Evolutionary conservation across 2,329 filamentous ascomycete genomes (phyloP).

Genomic region (Fusarium beomiforme): DNA sequence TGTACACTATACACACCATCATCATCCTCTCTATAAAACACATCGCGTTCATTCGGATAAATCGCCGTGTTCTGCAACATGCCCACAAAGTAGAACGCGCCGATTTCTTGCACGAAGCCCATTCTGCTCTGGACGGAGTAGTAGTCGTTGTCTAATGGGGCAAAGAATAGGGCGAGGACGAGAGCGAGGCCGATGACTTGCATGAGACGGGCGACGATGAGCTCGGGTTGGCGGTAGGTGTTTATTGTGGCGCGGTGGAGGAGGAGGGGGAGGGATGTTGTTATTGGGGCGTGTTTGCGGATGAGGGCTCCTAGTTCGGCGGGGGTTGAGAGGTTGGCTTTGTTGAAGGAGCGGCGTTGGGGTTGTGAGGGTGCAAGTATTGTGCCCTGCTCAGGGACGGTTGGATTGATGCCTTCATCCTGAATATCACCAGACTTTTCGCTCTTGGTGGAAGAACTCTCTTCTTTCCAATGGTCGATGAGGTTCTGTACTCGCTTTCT

Average conservation of each 20-base stretch:
- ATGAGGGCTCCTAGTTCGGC: conserved; percentile 77
- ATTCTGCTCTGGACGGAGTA: conserved; percentile 77
- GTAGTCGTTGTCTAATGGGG: conserved; percentile 75
- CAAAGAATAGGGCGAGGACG: conserved; percentile 75
- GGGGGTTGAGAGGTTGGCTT: conserved; percentile 67
- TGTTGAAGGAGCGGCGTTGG: conserved; percentile 56
- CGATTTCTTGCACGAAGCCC: conserved; percentile 77
- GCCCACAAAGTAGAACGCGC: conserved; percentile 77
- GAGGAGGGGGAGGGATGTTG: conserved; percentile 72
- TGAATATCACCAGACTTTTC: conserved; percentile 42
- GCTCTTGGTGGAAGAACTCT: conserved; percentile 6
- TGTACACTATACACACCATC: conserved; percentile 78
- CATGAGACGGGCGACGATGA: conserved; percentile 72
- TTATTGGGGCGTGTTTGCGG: conserved; percentile 69
- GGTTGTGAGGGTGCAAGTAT: conserved; percentile 6
- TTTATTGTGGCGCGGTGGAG: conserved; percentile 75
- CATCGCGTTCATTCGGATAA: conserved; percentile 76
- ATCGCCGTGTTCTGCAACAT: conserved; percentile 84
- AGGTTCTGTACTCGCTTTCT: conserved; percentile 69
- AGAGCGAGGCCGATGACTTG: conserved; percentile 72
- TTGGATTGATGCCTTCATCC: conserved; percentile 43
- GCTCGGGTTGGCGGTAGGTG: conserved; percentile 70
- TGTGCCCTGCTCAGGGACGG: neutral
- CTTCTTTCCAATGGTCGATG: conserved; percentile 65
- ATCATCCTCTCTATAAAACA: conserved; percentile 81